These are phyloP conservation scores for Solanum hybrid DNA, from an alignment of 305 asterid species.

Conservation along the genomic window DNA sequence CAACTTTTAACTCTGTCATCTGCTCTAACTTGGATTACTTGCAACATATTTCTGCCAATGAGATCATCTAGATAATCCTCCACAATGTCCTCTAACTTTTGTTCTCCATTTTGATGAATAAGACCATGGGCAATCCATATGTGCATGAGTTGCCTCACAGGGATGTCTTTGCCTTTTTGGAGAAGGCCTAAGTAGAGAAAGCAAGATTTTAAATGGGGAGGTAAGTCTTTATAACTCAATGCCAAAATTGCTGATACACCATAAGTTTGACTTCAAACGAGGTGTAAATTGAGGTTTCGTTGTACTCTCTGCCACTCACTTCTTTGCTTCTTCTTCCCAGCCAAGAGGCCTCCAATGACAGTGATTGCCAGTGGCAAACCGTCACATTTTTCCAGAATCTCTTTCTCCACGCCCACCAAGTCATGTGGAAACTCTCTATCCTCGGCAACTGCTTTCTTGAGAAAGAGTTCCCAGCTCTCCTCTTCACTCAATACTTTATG, in stretches of 20 bases:
- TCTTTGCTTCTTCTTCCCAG: background rate
- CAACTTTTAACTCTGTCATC: conserved; percentile 3
- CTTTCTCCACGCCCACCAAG: background rate
- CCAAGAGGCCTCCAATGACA: background rate
- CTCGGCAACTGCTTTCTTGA: background rate
- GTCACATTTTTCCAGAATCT: conserved; percentile 1
- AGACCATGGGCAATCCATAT: conserved; percentile 20
- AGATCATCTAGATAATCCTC: conserved; percentile 10
- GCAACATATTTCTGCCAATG: conserved; percentile 15
- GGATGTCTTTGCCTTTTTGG: background rate
- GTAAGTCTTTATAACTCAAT: background rate
- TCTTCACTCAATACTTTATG: background rate
- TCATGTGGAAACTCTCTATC: background rate
- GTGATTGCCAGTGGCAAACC: conserved; percentile 12
- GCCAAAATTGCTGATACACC: background rate
- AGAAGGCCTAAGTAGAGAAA: background rate
- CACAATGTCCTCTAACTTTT: conserved; percentile 10
- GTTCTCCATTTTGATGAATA: background rate
- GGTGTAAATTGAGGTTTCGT: background rate
- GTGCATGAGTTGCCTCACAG: background rate
- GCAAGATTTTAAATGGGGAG: conserved; percentile 2
- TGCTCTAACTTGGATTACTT: background rate
- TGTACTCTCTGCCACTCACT: background rate
- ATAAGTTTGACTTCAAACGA: background rate
- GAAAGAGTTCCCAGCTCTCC: conserved; percentile 14